phyloP scores from a whole-genome alignment of 75 land plant genomes.

The Larix kaempferi region DNA sequence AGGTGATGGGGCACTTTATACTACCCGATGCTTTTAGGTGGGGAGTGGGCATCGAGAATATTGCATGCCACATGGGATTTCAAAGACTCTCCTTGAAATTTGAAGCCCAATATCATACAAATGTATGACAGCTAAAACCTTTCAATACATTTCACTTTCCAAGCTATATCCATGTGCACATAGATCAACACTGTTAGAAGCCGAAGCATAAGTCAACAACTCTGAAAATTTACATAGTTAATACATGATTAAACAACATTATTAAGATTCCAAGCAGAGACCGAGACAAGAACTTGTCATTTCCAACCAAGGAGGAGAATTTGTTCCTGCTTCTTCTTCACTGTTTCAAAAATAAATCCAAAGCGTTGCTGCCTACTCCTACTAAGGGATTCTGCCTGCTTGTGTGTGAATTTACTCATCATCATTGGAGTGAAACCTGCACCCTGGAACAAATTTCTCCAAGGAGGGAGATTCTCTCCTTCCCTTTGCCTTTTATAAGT shows the following conservation, averaged over 20 bases:
- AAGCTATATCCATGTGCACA: too few relatives aligned
- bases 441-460: conserved; percentile 44
- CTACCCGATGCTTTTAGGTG: background rate
- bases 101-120: too few relatives aligned
- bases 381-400: conserved; percentile 75
- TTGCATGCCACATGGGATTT: too few relatives aligned
- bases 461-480: conserved; percentile 47
- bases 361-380: conserved; percentile 41
- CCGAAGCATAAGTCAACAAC: background rate
- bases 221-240: conserved; percentile 7
- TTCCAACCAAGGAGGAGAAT: conserved; percentile 83
- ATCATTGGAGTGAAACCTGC: conserved; percentile 63
- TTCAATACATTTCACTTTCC: too few relatives aligned
- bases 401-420: conserved; percentile 70
- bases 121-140: too few relatives aligned
- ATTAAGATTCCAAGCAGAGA: conserved; percentile 72
- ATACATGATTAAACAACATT: conserved; percentile 4
- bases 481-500: conserved; percentile 26
- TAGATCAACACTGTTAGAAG: background rate
- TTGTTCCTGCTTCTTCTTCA: conserved; percentile 42
- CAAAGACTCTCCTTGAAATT: too few relatives aligned
- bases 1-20: background rate
- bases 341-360: conserved; percentile 48
- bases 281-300: conserved; percentile 64
- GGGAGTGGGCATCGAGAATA: too few relatives aligned